phyloP scores from a whole-genome alignment of 2,329 filamentous ascomycete species.

The Dryadomyces sulphureus region DNA sequence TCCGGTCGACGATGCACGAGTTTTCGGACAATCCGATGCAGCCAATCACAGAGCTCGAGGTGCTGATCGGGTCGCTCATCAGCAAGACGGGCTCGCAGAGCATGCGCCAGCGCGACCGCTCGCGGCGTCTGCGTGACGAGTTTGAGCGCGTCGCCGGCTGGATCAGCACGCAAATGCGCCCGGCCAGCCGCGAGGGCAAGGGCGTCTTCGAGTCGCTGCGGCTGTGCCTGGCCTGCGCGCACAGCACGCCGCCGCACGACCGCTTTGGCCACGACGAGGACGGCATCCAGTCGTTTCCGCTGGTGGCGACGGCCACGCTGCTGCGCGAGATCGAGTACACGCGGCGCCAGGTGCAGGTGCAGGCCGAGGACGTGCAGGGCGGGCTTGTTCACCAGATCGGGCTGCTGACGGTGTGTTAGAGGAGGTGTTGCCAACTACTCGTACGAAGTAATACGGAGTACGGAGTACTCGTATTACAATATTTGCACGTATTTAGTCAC shows the following conservation, averaged over 20 bases:
- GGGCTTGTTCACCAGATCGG: not conserved
- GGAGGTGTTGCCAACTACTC: no score
- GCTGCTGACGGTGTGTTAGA: not conserved
- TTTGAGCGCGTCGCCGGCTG: conserved; percentile 30
- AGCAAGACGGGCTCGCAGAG: conserved; percentile 34
- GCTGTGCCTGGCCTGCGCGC: conserved; percentile 18
- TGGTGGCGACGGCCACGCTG: conserved; percentile 17
- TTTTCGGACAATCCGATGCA: conserved; percentile 29
- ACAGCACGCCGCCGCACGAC: not conserved
- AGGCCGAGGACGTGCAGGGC: not conserved
- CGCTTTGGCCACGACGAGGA: conserved; percentile 1
- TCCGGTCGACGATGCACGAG: conserved; percentile 25
- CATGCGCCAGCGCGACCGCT: conserved; percentile 34
- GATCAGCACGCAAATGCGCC: conserved; percentile 15
- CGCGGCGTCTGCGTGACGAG: conserved; percentile 34
- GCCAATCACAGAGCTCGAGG: conserved; percentile 33
- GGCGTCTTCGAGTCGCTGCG: conserved; percentile 11
- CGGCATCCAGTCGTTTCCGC: conserved; percentile 16
- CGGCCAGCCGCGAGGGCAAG: not conserved
- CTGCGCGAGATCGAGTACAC: conserved; percentile 13
- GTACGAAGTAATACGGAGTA: no score
- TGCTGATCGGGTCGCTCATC: conserved; percentile 40
- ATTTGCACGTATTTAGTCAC: no score
- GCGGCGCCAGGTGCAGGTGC: not conserved
- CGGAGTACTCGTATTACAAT: no score